Percentiles rank a stretch among this genome's conserved stretches.
These are phyloP conservation scores for Pachyrhizus erosus DNA, from an alignment of 306 rosid genomes.

Conservation along the genomic window DNA sequence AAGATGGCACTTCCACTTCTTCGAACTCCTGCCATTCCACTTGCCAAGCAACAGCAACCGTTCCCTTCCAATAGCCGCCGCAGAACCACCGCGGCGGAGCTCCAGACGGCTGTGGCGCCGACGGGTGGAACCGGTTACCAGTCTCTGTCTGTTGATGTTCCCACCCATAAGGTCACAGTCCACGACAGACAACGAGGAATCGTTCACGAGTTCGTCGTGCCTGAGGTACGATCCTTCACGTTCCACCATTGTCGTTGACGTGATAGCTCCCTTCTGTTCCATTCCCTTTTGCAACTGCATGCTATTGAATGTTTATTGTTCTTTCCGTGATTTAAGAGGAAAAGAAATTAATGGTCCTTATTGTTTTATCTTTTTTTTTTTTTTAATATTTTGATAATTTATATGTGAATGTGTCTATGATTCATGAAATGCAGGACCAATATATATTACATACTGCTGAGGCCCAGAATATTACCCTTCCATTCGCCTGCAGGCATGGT, in stretches of 20 bases:
- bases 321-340: too few relatives aligned
- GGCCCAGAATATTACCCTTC: slow-evolving; percentile 83
- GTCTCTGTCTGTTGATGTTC: slow-evolving; percentile 49
- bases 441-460: slow-evolving; percentile 96
- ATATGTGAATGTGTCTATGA: not conserved
- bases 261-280: not conserved
- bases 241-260: not conserved
- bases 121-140: slow-evolving; percentile 38
- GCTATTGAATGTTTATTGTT: not conserved
- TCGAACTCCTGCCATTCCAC: slow-evolving; percentile 57
- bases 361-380: not conserved
- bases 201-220: slow-evolving; percentile 88
- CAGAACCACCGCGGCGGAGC: slow-evolving; percentile 57
- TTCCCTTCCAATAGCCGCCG: slow-evolving; percentile 53
- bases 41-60: slow-evolving; percentile 35
- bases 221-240: slow-evolving; percentile 66
- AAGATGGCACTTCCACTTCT: slow-evolving; percentile 63
- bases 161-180: slow-evolving; percentile 83
- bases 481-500: slow-evolving; percentile 99
- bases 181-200: slow-evolving; percentile 80
- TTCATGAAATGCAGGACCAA: slow-evolving; percentile 75
- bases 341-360: not conserved
- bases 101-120: slow-evolving; percentile 55
- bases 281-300: not conserved
- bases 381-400: not conserved